phyloP scores from a whole-genome alignment of 2,329 filamentous ascomycete species.

The Pestalotiopsis sp. region DNA sequence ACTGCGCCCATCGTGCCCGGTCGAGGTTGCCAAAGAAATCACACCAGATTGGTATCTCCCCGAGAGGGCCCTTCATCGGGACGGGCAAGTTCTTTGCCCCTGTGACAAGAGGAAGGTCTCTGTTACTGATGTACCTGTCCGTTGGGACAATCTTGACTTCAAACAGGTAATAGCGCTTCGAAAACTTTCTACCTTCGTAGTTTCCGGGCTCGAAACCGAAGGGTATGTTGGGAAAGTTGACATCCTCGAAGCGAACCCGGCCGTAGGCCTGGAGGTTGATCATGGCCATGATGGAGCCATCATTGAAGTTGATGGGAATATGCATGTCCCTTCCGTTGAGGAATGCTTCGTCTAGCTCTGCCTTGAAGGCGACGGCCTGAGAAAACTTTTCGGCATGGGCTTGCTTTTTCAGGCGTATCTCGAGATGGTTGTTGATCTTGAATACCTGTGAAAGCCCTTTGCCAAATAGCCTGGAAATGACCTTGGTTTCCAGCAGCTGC shows the following conservation, averaged over 20 bases:
- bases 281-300: conserved; percentile 69
- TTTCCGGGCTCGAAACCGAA: conserved; percentile 73
- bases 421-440: conserved; percentile 62
- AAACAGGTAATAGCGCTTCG: conserved; percentile 68
- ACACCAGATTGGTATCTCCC: conserved; percentile 71
- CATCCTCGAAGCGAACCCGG: conserved; percentile 54
- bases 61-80: conserved; percentile 41
- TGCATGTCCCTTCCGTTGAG: conserved; percentile 25
- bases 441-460: conserved; percentile 64
- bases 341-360: conserved; percentile 60
- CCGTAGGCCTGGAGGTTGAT: conserved; percentile 66
- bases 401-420: conserved; percentile 57
- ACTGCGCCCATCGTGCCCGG: conserved; percentile 63
- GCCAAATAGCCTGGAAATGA: conserved; percentile 64
- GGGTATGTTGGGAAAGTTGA: conserved; percentile 62
- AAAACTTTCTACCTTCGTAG: conserved; percentile 71
- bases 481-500: conserved; percentile 49
- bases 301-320: conserved; percentile 48
- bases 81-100: conserved; percentile 39
- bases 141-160: conserved; percentile 63
- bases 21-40: conserved; percentile 67
- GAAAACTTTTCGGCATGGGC: conserved; percentile 57
- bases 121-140: conserved; percentile 57
- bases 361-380: conserved; percentile 63
- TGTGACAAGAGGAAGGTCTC: conserved; percentile 46